Percentiles rank a stretch among this genome's conserved stretches.
Conservation (phyloP, 352 stramenopile species). For the Phytophthora syringae region DNA sequence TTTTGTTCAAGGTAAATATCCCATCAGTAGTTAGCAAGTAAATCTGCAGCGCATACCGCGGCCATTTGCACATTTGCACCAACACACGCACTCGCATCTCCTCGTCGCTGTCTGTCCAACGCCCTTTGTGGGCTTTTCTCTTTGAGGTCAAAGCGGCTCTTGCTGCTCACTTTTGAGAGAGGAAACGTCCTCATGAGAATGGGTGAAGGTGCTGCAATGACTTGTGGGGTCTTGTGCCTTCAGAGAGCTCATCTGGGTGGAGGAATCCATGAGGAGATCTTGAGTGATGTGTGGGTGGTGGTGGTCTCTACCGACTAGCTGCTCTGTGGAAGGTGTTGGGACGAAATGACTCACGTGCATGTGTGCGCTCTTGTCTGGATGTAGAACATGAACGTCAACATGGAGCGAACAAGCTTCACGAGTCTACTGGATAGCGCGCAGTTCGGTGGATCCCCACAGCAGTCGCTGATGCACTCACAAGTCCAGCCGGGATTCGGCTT, state of each 20-base stretch:
- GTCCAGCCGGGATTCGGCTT: slow-evolving; percentile 23
- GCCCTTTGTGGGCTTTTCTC: slow-evolving; percentile 1
- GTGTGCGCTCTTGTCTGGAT: slow-evolving; percentile 32
- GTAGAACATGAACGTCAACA: slow-evolving; percentile 54
- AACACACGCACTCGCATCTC: slow-evolving; percentile 19
- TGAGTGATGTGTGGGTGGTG: background rate
- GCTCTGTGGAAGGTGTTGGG: background rate
- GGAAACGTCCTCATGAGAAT: slow-evolving; percentile 8
- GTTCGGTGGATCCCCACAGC: slow-evolving; percentile 33
- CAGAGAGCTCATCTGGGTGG: too few species aligned
- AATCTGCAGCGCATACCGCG: background rate
- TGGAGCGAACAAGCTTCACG: slow-evolving; percentile 42
- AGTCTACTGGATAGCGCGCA: slow-evolving; percentile 39
- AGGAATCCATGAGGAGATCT: slow-evolving; percentile 1
- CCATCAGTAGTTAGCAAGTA: slow-evolving; percentile 10
- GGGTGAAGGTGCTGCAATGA: slow-evolving; percentile 20
- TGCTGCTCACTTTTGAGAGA: slow-evolving; percentile 17
- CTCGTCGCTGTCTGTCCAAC: slow-evolving; percentile 19
- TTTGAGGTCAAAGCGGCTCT: slow-evolving; percentile 1
- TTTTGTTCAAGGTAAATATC: slow-evolving; percentile 41
- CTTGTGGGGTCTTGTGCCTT: slow-evolving; percentile 1
- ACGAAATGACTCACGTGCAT: slow-evolving; percentile 37
- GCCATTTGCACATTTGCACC: slow-evolving; percentile 2
- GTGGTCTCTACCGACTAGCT: background rate
- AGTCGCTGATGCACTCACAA: slow-evolving; percentile 32